Evolutionary conservation across 768 basidiomycete species (phyloP).

Genomic region (Amanita fuliginea): DNA sequence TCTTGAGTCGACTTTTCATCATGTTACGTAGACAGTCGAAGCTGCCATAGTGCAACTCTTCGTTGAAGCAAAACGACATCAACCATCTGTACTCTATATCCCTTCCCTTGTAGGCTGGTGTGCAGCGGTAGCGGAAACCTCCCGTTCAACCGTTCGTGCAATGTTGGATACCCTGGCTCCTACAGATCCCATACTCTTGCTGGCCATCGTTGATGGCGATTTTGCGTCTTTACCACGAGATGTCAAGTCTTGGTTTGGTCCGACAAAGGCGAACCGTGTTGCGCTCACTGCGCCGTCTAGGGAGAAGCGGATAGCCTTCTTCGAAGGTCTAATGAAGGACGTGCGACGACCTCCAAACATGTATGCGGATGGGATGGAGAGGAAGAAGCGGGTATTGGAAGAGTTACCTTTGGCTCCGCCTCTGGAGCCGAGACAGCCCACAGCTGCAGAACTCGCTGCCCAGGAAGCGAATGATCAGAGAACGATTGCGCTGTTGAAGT

Average conservation of each 20-base stretch:
- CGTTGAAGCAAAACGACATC: slow-evolving; percentile 93
- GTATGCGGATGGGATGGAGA: slow-evolving; percentile 82
- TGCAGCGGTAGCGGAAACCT: slow-evolving; percentile 71
- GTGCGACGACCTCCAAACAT: slow-evolving; percentile 68
- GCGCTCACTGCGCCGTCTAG: slow-evolving; percentile 39
- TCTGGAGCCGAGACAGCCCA: slow-evolving; percentile 72
- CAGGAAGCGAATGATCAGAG: slow-evolving; percentile 78
- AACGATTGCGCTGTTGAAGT: slow-evolving; percentile 73
- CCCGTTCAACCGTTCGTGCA: slow-evolving; percentile 75
- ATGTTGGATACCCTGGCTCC: slow-evolving; percentile 89
- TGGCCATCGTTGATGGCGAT: slow-evolving; percentile 79
- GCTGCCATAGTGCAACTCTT: slow-evolving; percentile 93
- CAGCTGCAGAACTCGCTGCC: slow-evolving; percentile 67
- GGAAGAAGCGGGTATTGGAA: slow-evolving; percentile 78
- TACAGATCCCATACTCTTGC: slow-evolving; percentile 85
- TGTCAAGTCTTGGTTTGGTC: slow-evolving; percentile 87
- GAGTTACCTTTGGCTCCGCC: slow-evolving; percentile 84
- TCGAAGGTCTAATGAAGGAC: slow-evolving; percentile 59
- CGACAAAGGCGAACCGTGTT: slow-evolving; percentile 65
- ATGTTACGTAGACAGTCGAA: slow-evolving; percentile 57
- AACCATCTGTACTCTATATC: slow-evolving; percentile 92
- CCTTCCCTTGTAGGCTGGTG: slow-evolving; percentile 85
- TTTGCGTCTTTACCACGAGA: slow-evolving; percentile 66
- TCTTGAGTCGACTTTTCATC: background rate
- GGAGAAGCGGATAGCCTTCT: slow-evolving; percentile 63